Conservation (phyloP, 345 rosid genomes). For the Cardiospermum halicacabum region DNA sequence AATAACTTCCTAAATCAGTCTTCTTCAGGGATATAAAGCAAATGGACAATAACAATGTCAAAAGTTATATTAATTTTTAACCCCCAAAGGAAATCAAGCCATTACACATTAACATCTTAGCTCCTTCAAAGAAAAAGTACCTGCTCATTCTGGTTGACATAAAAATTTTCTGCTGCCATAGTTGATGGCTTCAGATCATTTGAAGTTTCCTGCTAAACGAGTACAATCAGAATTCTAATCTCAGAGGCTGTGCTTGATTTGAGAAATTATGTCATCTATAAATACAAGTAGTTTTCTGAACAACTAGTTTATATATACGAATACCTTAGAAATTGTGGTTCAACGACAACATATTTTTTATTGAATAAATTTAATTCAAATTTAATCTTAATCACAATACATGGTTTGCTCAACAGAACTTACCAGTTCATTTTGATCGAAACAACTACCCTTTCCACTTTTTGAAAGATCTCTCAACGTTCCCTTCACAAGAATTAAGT, state of each 20-base stretch:
- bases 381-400: neutral
- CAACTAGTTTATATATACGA: neutral
- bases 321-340: neutral
- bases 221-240: constrained; percentile 3
- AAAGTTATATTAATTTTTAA: neutral
- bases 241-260: constrained; percentile 4
- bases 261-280: constrained; percentile 1
- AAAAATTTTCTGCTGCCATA: constrained; percentile 26
- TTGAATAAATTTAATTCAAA: neutral
- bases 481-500: constrained; percentile 28
- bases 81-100: neutral
- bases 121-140: constrained; percentile 21
- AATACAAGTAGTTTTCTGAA: neutral
- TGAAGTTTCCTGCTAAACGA: constrained; percentile 28
- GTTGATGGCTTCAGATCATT: constrained; percentile 34
- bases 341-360: neutral
- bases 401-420: constrained; percentile 11
- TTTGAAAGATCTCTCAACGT: constrained; percentile 47
- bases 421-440: constrained; percentile 36
- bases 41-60: neutral
- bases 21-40: neutral
- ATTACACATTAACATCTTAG: neutral
- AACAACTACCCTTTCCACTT: constrained; percentile 28
- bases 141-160: constrained; percentile 32
- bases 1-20: neutral